Evolutionary conservation across 352 stramenopile species (phyloP).

Genomic region (Pythium vanterpoolii): DNA sequence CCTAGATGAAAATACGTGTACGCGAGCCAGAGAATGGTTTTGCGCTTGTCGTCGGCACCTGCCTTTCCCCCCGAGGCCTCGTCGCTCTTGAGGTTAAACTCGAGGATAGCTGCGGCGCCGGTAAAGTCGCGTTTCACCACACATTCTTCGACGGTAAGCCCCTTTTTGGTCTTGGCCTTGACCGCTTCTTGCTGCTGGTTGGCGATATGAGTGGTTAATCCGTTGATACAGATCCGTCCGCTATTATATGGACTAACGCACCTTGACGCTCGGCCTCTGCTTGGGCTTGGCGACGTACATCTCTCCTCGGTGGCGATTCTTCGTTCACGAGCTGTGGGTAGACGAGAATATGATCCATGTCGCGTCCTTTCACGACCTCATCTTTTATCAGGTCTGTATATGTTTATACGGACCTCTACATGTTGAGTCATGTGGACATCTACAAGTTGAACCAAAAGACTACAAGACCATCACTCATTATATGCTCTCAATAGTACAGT

Average conservation of each 20-base stretch:
- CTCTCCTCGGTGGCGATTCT: neutral
- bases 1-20: slow-evolving; percentile 95
- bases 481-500: neutral
- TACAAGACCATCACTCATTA: neutral
- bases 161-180: slow-evolving; percentile 76
- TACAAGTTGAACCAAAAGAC: neutral
- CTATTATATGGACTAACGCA: neutral
- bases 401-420: slow-evolving; percentile 18
- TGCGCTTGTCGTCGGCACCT: slow-evolving; percentile 42
- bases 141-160: slow-evolving; percentile 71
- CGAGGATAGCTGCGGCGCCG: slow-evolving; percentile 91
- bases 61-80: slow-evolving; percentile 30
- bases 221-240: neutral
- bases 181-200: slow-evolving; percentile 53
- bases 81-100: slow-evolving; percentile 93
- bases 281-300: slow-evolving; percentile 85
- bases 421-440: slow-evolving; percentile 8
- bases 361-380: slow-evolving; percentile 2
- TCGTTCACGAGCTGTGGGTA: neutral
- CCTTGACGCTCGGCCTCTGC: slow-evolving; percentile 65
- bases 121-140: slow-evolving; percentile 91
- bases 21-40: slow-evolving; percentile 90
- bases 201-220: neutral
- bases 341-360: neutral
- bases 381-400: slow-evolving; percentile 2